Conservation (phyloP, 1,139 yeast species). For the Yamadazyma diddensiae region DNA sequence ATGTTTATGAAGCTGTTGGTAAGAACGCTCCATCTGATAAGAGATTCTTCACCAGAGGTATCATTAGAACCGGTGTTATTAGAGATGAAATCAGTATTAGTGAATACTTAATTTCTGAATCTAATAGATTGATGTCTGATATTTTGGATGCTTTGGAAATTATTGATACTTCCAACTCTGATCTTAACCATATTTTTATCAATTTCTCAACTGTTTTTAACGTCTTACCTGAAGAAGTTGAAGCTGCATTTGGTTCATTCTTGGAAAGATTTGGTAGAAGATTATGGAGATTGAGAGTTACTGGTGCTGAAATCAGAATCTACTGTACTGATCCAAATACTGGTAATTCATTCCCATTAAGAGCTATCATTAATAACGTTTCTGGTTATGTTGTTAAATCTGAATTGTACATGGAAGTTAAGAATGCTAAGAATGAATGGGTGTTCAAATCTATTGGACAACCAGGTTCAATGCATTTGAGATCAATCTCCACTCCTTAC, state of each 20-base stretch:
- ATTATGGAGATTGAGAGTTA: slow-evolving; percentile 92
- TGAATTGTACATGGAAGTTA: slow-evolving; percentile 90
- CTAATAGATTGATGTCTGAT: slow-evolving; percentile 92
- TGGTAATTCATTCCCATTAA: slow-evolving; percentile 88
- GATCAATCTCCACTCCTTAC: slow-evolving; percentile 93
- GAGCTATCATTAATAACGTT: slow-evolving; percentile 94
- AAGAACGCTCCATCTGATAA: slow-evolving; percentile 91
- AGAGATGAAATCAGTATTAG: slow-evolving; percentile 90
- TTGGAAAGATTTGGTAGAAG: slow-evolving; percentile 96
- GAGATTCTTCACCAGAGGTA: slow-evolving; percentile 95
- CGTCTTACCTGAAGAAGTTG: slow-evolving; percentile 91
- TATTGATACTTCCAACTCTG: slow-evolving; percentile 91
- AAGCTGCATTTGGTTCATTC: slow-evolving; percentile 96
- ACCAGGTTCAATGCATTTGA: slow-evolving; percentile 96
- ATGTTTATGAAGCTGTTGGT: slow-evolving; percentile 94
- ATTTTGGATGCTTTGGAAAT: slow-evolving; percentile 93
- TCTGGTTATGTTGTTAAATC: slow-evolving; percentile 97
- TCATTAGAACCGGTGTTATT: slow-evolving; percentile 92
- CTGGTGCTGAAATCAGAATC: slow-evolving; percentile 96
- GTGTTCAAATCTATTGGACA: slow-evolving; percentile 90
- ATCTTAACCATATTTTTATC: slow-evolving; percentile 92
- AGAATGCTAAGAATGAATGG: slow-evolving; percentile 92
- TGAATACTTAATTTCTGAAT: slow-evolving; percentile 93
- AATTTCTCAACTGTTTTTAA: slow-evolving; percentile 95
- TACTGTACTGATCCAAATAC: slow-evolving; percentile 87